Base-by-base conservation (phyloP, 805 yeast species). In the Wickerhamiella sergipiensis region DNA sequence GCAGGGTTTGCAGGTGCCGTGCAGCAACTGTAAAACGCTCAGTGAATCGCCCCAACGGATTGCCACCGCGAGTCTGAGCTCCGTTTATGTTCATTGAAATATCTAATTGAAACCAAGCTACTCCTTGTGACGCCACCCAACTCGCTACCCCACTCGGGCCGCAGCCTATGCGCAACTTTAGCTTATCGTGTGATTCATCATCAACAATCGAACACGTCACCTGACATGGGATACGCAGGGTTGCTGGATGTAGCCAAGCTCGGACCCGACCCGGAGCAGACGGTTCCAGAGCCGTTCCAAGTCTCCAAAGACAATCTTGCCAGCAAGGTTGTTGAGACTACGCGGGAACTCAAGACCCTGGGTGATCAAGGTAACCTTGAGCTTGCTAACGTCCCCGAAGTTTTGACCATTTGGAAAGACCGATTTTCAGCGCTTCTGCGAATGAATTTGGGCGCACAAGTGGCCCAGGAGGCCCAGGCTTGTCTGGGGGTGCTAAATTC, bases 401-500 rank as follows among this genome's bases (percentile, higher is more conserved):
- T 61, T 9, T 57, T 66, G n/a, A 21, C 42, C 2, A 45, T 65
- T 13, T 66, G 70, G 70, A 52, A 54, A 18, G 19, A 52, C 3
- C 58, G 70, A 12, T 50, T 66, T 10, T 55, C 54, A 45, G 45
- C 62, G 43, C 50, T 66, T 39, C 53, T 66, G n/a, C 42, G 52
- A n/a, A 59, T 65, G 21, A 54, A 60, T 19, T 55, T 58, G 17
- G 60, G 59, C 10, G 45, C 53, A 43, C 52, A 55, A 17, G 62
- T 63, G 1, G 70, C 69, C 3, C 60, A 61, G 17, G 66, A 64
- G 39, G 67, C 67, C 31, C 55, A 59, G 10, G 50, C 52, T 2
- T 50, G 55, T 31, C 53, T 68, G 5, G 57, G 56, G 3, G 66
- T 59, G n/a, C 52, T 67, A 9, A 50, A 51, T 19, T 46, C 56